A percentile compares a stretch with the other conserved stretches of the same genome.
These are phyloP conservation scores for Striga hermonthica DNA, from an alignment of 305 asterid genomes.

Conservation along the genomic window DNA sequence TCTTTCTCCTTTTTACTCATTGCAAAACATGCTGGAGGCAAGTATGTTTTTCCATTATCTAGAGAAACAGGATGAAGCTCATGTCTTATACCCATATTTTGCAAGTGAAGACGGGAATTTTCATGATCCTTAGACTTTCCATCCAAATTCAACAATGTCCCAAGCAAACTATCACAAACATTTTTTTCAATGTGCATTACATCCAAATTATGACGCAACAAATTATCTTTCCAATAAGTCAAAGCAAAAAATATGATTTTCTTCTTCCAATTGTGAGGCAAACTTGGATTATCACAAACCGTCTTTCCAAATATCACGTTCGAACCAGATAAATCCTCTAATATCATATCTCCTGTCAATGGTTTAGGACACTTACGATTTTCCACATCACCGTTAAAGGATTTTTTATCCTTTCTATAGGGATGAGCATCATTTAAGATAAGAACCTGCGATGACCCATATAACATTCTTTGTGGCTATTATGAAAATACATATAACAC, in stretches of 20 bases:
- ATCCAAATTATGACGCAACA: conserved; percentile 23
- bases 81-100: conserved; percentile 14
- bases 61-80: background rate
- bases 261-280: conserved; percentile 15
- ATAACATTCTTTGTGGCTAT: conserved; percentile 21
- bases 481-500: background rate
- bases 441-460: conserved; percentile 17
- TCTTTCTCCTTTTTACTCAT: conserved; percentile 13
- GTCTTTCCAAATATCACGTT: background rate
- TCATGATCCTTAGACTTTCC: conserved; percentile 24
- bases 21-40: conserved; percentile 13
- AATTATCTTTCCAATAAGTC: conserved; percentile 25
- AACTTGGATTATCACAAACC: background rate
- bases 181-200: conserved; percentile 24
- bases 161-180: conserved; percentile 4
- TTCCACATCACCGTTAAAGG: conserved; percentile 23
- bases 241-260: conserved; percentile 9
- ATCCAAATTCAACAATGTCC: background rate
- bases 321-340: background rate
- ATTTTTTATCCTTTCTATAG: conserved; percentile 6
- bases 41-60: background rate
- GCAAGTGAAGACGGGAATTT: conserved; percentile 18
- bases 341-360: background rate
- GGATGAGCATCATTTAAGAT: background rate
- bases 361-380: background rate